Evolutionary conservation across 2,329 filamentous ascomycete genomes (phyloP), one percentile per base, ranked within the genome.

Genomic region (Trichophaea hybrida): DNA sequence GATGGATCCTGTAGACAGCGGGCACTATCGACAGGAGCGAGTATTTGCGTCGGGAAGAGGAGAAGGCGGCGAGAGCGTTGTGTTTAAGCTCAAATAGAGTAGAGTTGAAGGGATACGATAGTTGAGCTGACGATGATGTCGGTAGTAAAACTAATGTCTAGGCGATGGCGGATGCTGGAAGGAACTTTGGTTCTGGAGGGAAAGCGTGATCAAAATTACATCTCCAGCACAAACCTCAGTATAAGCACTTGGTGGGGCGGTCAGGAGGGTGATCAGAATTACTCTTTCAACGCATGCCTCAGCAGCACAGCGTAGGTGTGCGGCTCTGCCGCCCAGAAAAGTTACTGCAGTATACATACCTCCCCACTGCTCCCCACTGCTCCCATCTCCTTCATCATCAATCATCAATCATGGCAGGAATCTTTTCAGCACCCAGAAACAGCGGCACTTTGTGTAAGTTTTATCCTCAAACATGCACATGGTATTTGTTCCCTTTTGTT

Each of bases 361-460:
- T 33, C 50, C n/a, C 50, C 50, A 53, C 31, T 8, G n/a, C 31
- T 13, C 48, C 38, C n/a, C 31, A 32, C 31, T 53, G 33, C 50
- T 57, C 15, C 24, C 38, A 58, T 51, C 40, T 52, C 31, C 43
- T 32, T 37, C 17, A 10, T 13, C 55, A 17, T 48, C 55, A 33
- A 58, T 51, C 35, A 43, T 61, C 49, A 44, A 73, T 68, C 66
- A 98, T 98, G 93, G 84, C 88, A 74, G 87, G 88, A 72, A 89
- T 98, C 75, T 98, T 97, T 72, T 89, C 96, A 76, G 87, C 93
- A 76, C 86, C 89, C 71, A 82, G 90, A 72, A 94, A 94, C 73
- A 80, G 80, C 72, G 93, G 94, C 74, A 96, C 89, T 70, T 80
- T 98, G 69, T 98, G 81, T 84, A 75, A 74, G 78, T 13, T 53